phyloP scores from a whole-genome alignment of 352 stramenopile genomes.

The Phytopythium helicoides region DNA sequence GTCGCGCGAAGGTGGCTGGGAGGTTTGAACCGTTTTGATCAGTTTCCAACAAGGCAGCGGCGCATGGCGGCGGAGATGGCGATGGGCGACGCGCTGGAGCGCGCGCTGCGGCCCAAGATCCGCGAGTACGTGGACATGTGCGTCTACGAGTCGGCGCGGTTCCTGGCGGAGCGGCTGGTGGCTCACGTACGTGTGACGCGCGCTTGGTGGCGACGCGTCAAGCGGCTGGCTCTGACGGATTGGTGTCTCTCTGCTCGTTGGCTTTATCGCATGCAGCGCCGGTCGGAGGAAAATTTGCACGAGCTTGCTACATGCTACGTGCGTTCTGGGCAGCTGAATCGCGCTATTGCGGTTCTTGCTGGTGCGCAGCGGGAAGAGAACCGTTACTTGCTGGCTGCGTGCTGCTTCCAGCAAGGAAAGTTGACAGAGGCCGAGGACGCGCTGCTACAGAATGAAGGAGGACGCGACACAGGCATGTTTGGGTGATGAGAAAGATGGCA shows the following conservation, averaged over 20 bases:
- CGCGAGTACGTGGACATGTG: slow-evolving; percentile 50
- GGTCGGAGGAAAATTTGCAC: slow-evolving; percentile 50
- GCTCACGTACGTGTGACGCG: slow-evolving; percentile 46
- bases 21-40: slow-evolving; percentile 1
- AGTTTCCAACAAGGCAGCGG: background rate
- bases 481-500: slow-evolving; percentile 26
- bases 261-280: slow-evolving; percentile 29
- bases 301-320: slow-evolving; percentile 69
- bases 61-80: slow-evolving; percentile 14
- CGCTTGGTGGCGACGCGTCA: slow-evolving; percentile 6
- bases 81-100: slow-evolving; percentile 38
- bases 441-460: slow-evolving; percentile 57
- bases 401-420: slow-evolving; percentile 70
- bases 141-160: slow-evolving; percentile 67
- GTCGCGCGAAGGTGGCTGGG: background rate
- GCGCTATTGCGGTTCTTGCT: slow-evolving; percentile 56
- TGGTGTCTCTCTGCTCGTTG: slow-evolving; percentile 2
- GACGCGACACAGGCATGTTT: slow-evolving; percentile 11
- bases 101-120: slow-evolving; percentile 42
- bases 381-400: slow-evolving; percentile 62
- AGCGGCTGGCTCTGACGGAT: slow-evolving; percentile 12
- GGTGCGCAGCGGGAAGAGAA: slow-evolving; percentile 43
- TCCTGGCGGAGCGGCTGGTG: slow-evolving; percentile 81
- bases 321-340: slow-evolving; percentile 43
- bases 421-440: slow-evolving; percentile 90